These are phyloP conservation scores for Fraxinus pennsylvanica DNA, from an alignment of 257 asterid genomes.

Conservation along the genomic window DNA sequence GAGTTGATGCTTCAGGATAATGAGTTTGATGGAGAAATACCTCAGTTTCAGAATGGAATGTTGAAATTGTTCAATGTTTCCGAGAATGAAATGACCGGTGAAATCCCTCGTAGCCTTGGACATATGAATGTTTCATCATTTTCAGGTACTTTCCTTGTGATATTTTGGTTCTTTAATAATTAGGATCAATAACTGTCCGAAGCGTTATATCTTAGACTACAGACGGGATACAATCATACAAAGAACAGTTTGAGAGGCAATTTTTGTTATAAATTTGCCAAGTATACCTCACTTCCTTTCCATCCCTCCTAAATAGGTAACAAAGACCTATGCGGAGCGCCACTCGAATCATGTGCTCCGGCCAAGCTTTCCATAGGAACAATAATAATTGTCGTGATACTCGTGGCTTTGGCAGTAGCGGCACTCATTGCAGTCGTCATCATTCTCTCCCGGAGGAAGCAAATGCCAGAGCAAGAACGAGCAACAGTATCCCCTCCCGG, in stretches of 20 bases:
- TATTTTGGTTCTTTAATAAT: neutral
- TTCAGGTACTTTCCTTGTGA: conserved; percentile 36
- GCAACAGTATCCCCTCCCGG: neutral
- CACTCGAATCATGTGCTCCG: conserved; percentile 48
- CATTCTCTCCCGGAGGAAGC: conserved; percentile 42
- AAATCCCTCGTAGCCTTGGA: conserved; percentile 44
- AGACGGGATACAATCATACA: no score
- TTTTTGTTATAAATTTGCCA: neutral
- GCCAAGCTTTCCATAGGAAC: conserved; percentile 33
- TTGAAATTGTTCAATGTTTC: conserved; percentile 39
- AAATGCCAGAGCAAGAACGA: conserved; percentile 20
- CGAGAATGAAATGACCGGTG: conserved; percentile 50
- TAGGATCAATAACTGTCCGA: neutral
- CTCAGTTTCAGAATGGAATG: conserved; percentile 34
- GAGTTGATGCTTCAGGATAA: conserved; percentile 53
- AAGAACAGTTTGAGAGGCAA: neutral
- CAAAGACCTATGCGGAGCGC: conserved; percentile 66
- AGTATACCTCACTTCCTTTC: neutral
- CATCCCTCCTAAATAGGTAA: conserved; percentile 47
- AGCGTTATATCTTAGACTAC: neutral
- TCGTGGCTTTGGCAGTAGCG: conserved; percentile 41
- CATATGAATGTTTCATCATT: conserved; percentile 40
- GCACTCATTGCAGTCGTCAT: conserved; percentile 44
- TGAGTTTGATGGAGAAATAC: conserved; percentile 50
- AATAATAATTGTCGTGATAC: conserved; percentile 34